These are phyloP conservation scores for Cercis canadensis DNA, from an alignment of 306 rosid species.

Conservation along the genomic window DNA sequence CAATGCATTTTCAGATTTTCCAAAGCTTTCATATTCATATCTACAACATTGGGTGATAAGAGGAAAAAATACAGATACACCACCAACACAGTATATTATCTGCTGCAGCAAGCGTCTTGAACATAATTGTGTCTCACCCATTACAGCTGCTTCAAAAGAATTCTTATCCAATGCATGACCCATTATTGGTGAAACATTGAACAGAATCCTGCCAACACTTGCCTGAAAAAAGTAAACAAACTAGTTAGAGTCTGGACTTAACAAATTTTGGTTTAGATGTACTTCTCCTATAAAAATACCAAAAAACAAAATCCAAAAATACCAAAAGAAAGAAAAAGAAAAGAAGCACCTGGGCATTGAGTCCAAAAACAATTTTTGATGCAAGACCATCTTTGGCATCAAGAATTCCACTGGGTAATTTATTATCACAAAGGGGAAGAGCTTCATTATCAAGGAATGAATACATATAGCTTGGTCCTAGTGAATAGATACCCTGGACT, in stretches of 20 bases:
- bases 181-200: slow-evolving; percentile 81
- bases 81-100: slow-evolving; percentile 96
- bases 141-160: slow-evolving; percentile 80
- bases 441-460: slow-evolving; percentile 91
- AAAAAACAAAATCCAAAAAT: neutral
- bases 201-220: slow-evolving; percentile 82
- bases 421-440: slow-evolving; percentile 67
- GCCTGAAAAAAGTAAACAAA: slow-evolving; percentile 65
- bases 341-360: slow-evolving; percentile 87
- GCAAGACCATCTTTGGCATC: slow-evolving; percentile 90
- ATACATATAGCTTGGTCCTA: slow-evolving; percentile 99
- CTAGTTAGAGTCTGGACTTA: slow-evolving; percentile 22
- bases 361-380: slow-evolving; percentile 83
- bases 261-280: slow-evolving; percentile 3
- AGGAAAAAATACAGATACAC: slow-evolving; percentile 95
- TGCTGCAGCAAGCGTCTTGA: slow-evolving; percentile 91
- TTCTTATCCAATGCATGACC: slow-evolving; percentile 70
- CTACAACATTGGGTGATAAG: slow-evolving; percentile 77
- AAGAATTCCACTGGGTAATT: slow-evolving; percentile 76
- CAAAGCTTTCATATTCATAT: slow-evolving; percentile 62
- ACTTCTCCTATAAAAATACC: slow-evolving; percentile 24
- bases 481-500: slow-evolving; percentile 81
- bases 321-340: neutral
- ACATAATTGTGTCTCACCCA: slow-evolving; percentile 89
- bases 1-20: slow-evolving; percentile 47